phyloP scores from a whole-genome alignment of 805 yeast species.

The Starmerella vitae region DNA sequence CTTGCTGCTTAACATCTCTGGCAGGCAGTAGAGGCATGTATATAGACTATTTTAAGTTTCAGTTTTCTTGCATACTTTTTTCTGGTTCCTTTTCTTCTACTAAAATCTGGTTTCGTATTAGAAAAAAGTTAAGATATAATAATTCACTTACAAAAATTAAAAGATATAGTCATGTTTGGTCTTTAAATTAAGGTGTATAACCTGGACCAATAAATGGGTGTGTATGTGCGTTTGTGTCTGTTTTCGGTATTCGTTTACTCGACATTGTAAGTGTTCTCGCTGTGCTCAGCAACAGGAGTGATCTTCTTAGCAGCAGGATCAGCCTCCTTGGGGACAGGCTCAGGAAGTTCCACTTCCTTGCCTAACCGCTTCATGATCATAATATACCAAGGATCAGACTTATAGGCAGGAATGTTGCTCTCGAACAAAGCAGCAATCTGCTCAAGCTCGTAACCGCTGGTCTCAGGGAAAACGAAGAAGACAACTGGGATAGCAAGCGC shows the following conservation, averaged over 20 bases:
- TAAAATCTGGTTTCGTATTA: too few relatives aligned
- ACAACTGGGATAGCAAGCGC: conserved; percentile 44
- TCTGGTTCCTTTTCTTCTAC: too few relatives aligned
- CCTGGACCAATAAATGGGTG: too few relatives aligned
- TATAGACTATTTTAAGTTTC: too few relatives aligned
- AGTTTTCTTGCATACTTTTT: too few relatives aligned
- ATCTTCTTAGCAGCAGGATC: conserved; percentile 1
- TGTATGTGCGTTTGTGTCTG: too few relatives aligned
- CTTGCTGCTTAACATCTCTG: background rate
- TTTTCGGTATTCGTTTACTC: too few relatives aligned
- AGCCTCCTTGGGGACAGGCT: background rate
- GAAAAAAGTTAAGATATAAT: too few relatives aligned
- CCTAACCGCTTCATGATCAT: conserved; percentile 9
- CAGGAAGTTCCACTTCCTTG: conserved; percentile 13
- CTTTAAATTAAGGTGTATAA: too few relatives aligned
- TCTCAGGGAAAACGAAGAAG: conserved; percentile 46
- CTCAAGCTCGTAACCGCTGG: conserved; percentile 54
- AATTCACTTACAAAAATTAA: too few relatives aligned
- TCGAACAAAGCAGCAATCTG: conserved; percentile 51
- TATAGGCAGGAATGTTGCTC: conserved; percentile 20
- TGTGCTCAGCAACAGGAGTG: conserved; percentile 4
- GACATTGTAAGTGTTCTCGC: conserved; percentile 2
- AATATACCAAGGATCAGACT: conserved; percentile 15
- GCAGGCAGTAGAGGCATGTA: background rate
- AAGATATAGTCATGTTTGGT: too few relatives aligned